Conservation (phyloP, 2,329 filamentous ascomycete species). For the Westerdykella sp. region DNA sequence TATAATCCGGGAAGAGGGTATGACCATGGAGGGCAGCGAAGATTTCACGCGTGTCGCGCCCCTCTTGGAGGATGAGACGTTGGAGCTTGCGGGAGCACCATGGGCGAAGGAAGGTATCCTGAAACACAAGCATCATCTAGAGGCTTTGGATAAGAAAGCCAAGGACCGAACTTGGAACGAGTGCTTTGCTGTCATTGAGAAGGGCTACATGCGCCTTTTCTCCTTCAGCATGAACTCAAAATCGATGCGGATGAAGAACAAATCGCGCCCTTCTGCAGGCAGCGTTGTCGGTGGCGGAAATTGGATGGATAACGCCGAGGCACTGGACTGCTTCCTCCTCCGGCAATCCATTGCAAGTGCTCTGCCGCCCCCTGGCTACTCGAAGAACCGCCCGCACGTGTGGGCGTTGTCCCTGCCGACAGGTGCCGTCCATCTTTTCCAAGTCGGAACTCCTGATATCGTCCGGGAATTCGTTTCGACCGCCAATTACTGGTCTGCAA, state of each 20-base stretch:
- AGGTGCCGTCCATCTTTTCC: slow-evolving; percentile 95
- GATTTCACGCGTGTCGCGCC: slow-evolving; percentile 56
- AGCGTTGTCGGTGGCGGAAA: slow-evolving; percentile 88
- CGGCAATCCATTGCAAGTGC: slow-evolving; percentile 87
- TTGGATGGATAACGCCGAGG: slow-evolving; percentile 95
- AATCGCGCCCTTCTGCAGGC: slow-evolving; percentile 50
- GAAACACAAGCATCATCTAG: slow-evolving; percentile 93
- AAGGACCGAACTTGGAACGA: slow-evolving; percentile 94
- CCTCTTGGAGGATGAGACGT: slow-evolving; percentile 82
- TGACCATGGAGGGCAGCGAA: slow-evolving; percentile 49
- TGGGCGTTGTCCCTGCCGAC: slow-evolving; percentile 90
- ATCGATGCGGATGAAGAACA: slow-evolving; percentile 62
- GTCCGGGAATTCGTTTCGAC: slow-evolving; percentile 90
- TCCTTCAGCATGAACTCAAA: slow-evolving; percentile 78
- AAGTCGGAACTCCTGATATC: slow-evolving; percentile 91
- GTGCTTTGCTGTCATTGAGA: slow-evolving; percentile 92
- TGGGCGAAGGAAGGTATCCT: slow-evolving; percentile 97
- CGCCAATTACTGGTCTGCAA: slow-evolving; percentile 95
- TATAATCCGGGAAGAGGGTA: slow-evolving; percentile 83
- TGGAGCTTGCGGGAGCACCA: slow-evolving; percentile 87
- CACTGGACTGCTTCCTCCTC: slow-evolving; percentile 77
- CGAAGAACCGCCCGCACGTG: slow-evolving; percentile 80
- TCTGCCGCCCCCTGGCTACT: slow-evolving; percentile 87
- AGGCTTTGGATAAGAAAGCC: slow-evolving; percentile 81
- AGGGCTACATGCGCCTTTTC: slow-evolving; percentile 89